Conservation (phyloP, 176 grass and related monocot species). For the Typha latifolia region DNA sequence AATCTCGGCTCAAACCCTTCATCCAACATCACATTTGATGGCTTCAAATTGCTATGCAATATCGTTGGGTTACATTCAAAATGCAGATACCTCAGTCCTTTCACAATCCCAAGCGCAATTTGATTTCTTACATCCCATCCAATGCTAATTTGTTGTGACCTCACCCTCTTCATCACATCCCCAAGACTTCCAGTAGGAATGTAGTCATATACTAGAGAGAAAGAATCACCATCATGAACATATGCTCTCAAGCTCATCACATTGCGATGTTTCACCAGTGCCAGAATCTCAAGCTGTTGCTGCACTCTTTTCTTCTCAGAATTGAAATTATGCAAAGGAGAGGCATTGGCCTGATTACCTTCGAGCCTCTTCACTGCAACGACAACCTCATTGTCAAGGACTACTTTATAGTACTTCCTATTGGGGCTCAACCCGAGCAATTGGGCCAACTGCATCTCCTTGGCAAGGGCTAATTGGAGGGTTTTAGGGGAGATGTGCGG, state of each 20-base stretch:
- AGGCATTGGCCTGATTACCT: slow-evolving; percentile 13
- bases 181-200: slow-evolving; percentile 66
- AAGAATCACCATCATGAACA: slow-evolving; percentile 51
- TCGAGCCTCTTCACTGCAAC: slow-evolving; percentile 63
- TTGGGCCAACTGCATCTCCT: slow-evolving; percentile 25
- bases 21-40: slow-evolving; percentile 72
- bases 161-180: slow-evolving; percentile 80
- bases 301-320: slow-evolving; percentile 84
- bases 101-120: slow-evolving; percentile 67
- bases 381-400: slow-evolving; percentile 52
- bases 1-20: slow-evolving; percentile 66
- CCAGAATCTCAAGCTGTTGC: slow-evolving; percentile 59
- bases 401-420: slow-evolving; percentile 66
- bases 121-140: slow-evolving; percentile 68
- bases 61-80: slow-evolving; percentile 68
- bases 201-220: slow-evolving; percentile 68
- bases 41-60: slow-evolving; percentile 74
- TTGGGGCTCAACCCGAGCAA: slow-evolving; percentile 33
- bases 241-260: slow-evolving; percentile 77
- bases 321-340: slow-evolving; percentile 37
- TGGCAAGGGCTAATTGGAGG: slow-evolving; percentile 48
- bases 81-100: slow-evolving; percentile 74
- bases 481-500: slow-evolving; percentile 78
- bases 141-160: slow-evolving; percentile 61
- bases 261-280: slow-evolving; percentile 63